Conservation (phyloP, 257 asterid genomes). For the Anisodus tanguticus region DNA sequence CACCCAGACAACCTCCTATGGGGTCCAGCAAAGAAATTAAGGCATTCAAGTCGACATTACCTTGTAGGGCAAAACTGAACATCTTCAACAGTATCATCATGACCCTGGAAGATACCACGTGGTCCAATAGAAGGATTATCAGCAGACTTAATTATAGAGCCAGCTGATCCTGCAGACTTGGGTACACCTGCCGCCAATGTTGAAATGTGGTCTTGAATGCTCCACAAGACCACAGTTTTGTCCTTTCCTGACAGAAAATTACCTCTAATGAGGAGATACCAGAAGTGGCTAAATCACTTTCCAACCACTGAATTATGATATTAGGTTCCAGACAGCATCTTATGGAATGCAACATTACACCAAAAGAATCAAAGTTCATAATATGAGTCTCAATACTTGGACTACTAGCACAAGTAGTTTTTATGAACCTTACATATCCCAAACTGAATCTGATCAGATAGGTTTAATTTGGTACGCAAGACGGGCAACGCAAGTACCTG, state of each 20-base stretch:
- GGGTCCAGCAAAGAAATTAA: constrained; percentile 7
- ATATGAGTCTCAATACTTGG: constrained; percentile 1
- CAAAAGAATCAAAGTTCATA: background rate
- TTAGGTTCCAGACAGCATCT: background rate
- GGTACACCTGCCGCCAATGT: constrained; percentile 68
- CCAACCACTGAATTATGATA: background rate
- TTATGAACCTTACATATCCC: constrained; percentile 20
- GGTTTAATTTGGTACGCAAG: background rate
- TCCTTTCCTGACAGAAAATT: constrained; percentile 74
- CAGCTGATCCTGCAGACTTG: constrained; percentile 58
- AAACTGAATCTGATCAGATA: constrained; percentile 3
- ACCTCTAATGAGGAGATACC: constrained; percentile 21
- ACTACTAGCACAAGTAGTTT: background rate
- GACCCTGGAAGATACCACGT: constrained; percentile 90
- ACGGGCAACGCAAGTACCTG: background rate
- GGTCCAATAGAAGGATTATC: constrained; percentile 86
- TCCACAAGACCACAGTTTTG: constrained; percentile 94
- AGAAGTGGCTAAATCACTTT: constrained; percentile 29
- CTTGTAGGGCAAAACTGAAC: constrained; percentile 98
- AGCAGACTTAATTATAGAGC: constrained; percentile 72
- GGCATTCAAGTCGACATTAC: constrained; percentile 45
- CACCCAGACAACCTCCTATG: constrained; percentile 20
- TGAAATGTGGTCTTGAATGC: constrained; percentile 92
- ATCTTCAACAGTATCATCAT: constrained; percentile 92
- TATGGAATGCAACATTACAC: constrained; percentile 20